Conservation (phyloP, 2,329 filamentous ascomycete species). For the Neocucurbitaria cava region DNA sequence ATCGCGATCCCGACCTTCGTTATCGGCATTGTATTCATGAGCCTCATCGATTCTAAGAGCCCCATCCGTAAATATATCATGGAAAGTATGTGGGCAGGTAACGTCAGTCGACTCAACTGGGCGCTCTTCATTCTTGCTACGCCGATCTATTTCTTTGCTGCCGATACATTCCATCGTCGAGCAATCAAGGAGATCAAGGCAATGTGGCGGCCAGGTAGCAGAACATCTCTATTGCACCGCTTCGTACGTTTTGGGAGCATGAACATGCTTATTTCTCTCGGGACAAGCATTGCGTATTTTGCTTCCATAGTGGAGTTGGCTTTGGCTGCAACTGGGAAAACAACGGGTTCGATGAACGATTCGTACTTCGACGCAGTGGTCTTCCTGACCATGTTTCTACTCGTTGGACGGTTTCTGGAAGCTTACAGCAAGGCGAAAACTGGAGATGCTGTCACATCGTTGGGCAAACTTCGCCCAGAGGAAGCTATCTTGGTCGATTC, state of each 20-base stretch:
- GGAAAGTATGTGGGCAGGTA: conserved; percentile 71
- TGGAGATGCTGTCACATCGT: conserved; percentile 80
- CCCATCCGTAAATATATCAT: conserved; percentile 70
- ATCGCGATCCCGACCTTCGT: conserved; percentile 83
- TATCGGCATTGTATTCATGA: conserved; percentile 92
- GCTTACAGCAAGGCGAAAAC: conserved; percentile 91
- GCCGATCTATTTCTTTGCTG: conserved; percentile 84
- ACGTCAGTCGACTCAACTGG: conserved; percentile 77
- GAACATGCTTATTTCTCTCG: conserved; percentile 91
- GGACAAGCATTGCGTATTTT: conserved; percentile 86
- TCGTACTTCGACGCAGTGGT: conserved; percentile 91
- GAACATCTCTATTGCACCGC: conserved; percentile 72
- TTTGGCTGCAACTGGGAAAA: conserved; percentile 57
- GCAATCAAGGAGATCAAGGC: conserved; percentile 79
- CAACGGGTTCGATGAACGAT: conserved; percentile 44
- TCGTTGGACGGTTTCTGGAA: conserved; percentile 77
- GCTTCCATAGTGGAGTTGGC: conserved; percentile 80
- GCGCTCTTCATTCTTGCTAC: conserved; percentile 82
- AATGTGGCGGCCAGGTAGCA: conserved; percentile 79
- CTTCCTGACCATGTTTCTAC: conserved; percentile 87
- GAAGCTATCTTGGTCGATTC: conserved; percentile 74
- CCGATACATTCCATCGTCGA: conserved; percentile 82
- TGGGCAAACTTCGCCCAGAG: conserved; percentile 78
- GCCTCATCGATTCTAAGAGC: conserved; percentile 69
- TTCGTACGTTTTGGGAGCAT: conserved; percentile 97